These are phyloP conservation scores for Stellera chamaejasme DNA, from an alignment of 345 rosid genomes.

Conservation along the genomic window DNA sequence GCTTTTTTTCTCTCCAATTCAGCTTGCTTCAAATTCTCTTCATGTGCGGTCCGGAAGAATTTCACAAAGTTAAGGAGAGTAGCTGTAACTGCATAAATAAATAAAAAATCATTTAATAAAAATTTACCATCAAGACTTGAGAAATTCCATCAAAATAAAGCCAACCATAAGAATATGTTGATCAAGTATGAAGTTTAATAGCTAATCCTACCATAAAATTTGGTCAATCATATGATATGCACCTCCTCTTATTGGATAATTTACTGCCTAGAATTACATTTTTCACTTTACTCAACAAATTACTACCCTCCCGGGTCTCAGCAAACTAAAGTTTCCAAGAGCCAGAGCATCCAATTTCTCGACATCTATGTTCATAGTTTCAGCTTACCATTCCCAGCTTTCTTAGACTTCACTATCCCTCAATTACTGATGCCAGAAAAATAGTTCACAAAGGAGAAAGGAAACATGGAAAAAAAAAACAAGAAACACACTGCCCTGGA, in stretches of 20 bases:
- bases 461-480: not conserved
- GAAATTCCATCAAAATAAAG: constrained; percentile 1
- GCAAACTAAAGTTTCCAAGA: too few relatives aligned
- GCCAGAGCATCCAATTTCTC: too few relatives aligned
- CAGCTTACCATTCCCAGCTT: too few relatives aligned
- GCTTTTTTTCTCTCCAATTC: constrained; percentile 93
- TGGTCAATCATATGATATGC: too few relatives aligned
- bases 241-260: too few relatives aligned
- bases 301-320: too few relatives aligned
- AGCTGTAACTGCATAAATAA: constrained; percentile 68
- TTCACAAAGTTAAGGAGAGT: constrained; percentile 81
- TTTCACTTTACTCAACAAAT: too few relatives aligned
- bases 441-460: not conserved
- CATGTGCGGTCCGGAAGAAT: constrained; percentile 88
- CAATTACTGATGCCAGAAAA: constrained; percentile 1
- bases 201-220: too few relatives aligned
- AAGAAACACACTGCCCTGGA: not conserved
- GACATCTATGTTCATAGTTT: too few relatives aligned
- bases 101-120: constrained; percentile 6
- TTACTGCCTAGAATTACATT: too few relatives aligned
- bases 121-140: constrained; percentile 7
- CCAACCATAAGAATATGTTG: not conserved
- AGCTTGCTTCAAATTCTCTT: constrained; percentile 81
- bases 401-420: too few relatives aligned
- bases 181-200: too few relatives aligned